phyloP scores from a whole-genome alignment of 371 early-diverging fungal species.

The Saksenaea vasiformis region DNA sequence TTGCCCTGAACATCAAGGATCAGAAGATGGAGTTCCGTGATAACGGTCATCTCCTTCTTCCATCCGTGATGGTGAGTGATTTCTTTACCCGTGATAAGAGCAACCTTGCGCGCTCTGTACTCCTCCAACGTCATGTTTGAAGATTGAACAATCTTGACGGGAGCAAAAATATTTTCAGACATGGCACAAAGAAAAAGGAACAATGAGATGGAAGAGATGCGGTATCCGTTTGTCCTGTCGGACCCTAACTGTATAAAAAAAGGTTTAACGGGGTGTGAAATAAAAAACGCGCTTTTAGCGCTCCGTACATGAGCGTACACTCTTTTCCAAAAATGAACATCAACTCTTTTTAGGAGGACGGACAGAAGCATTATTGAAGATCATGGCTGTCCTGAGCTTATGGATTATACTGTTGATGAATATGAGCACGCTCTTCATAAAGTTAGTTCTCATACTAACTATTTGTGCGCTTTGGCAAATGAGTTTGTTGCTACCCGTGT shows the following conservation, averaged over 20 bases:
- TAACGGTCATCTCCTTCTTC: not conserved
- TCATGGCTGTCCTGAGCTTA: no score
- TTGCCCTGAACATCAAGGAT: not conserved
- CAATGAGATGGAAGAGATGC: slow-evolving; percentile 1
- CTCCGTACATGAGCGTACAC: not conserved
- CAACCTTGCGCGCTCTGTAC: slow-evolving; percentile 66
- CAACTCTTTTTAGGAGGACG: no score
- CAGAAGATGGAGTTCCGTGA: not conserved
- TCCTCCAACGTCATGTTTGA: slow-evolving; percentile 48
- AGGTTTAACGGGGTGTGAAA: not conserved
- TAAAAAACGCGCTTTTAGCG: no score
- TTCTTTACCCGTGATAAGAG: slow-evolving; percentile 62
- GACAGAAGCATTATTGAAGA: no score
- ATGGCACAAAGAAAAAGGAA: slow-evolving; percentile 17
- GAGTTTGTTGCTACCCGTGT: no score
- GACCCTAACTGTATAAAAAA: not conserved
- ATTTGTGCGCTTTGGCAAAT: no score
- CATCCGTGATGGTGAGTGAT: not conserved
- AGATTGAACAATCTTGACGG: slow-evolving; percentile 30
- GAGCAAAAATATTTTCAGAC: slow-evolving; percentile 35
- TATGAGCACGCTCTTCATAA: no score
- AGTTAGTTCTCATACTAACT: no score
- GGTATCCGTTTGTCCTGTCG: not conserved
- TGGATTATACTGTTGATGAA: no score
- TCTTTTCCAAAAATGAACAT: no score